phyloP scores from a whole-genome alignment of 345 rosid species.

The Eucalyptus erythrocorys region DNA sequence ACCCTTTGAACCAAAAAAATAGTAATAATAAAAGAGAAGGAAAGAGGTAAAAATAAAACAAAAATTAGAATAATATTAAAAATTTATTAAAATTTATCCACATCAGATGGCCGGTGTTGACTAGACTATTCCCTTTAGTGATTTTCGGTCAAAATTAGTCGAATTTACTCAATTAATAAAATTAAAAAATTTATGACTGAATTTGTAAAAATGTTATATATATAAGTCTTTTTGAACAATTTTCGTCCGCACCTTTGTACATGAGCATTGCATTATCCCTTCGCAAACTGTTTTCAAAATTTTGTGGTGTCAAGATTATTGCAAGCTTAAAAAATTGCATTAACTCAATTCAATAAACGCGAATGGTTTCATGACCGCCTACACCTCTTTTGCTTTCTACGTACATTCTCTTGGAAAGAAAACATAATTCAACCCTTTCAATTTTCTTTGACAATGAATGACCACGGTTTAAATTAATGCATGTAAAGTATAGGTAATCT shows the following conservation, averaged over 20 bases:
- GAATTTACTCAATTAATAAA: background rate
- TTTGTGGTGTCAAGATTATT: background rate
- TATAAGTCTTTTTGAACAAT: background rate
- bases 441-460: background rate
- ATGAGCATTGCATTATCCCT: background rate
- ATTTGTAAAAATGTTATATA: background rate
- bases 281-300: background rate
- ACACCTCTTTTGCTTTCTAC: background rate
- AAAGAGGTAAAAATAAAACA: too few relatives aligned
- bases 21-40: too few relatives aligned
- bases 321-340: background rate
- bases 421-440: background rate
- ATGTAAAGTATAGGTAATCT: background rate
- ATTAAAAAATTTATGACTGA: accelerated
- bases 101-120: accelerated
- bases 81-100: too few relatives aligned
- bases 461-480: background rate
- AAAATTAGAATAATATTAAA: too few relatives aligned
- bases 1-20: accelerated
- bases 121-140: too few relatives aligned
- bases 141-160: accelerated
- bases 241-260: background rate
- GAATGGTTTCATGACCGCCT: background rate
- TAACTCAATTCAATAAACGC: background rate
- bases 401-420: background rate